Conservation (phyloP, 164 flowering plant genomes). For the Chloranthus sessilifolius region DNA sequence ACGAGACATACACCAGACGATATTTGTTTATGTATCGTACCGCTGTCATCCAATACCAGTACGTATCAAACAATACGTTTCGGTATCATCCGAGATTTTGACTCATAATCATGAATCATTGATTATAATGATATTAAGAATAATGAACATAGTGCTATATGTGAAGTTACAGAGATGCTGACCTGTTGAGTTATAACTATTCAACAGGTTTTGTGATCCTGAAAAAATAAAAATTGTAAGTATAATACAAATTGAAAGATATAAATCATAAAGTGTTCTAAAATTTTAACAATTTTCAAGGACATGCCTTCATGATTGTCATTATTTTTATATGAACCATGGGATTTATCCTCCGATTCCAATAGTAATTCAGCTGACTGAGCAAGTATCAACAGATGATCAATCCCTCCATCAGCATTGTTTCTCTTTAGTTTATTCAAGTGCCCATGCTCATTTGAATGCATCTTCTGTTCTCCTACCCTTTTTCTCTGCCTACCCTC, state of each 20-base stretch:
- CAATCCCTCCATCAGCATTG: slow-evolving; percentile 9
- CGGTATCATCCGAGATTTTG: neutral
- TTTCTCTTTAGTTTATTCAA: neutral
- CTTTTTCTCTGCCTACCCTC: neutral
- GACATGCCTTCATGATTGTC: slow-evolving; percentile 3
- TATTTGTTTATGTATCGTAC: no score
- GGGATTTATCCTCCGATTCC: slow-evolving; percentile 10
- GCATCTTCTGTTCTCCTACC: neutral
- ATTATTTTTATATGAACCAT: neutral
- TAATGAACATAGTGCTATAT: neutral
- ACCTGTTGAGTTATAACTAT: slow-evolving; percentile 2
- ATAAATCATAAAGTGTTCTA: neutral
- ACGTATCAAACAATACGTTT: no score
- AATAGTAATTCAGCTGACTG: slow-evolving; percentile 11
- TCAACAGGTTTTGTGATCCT: slow-evolving; percentile 1
- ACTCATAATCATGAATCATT: neutral
- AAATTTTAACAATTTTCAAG: neutral
- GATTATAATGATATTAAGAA: neutral
- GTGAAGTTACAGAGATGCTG: neutral
- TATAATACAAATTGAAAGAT: neutral
- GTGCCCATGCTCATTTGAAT: neutral
- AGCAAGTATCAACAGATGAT: slow-evolving; percentile 12
- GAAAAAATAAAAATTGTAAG: neutral
- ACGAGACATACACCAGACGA: no score
- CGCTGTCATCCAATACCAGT: no score